These are phyloP conservation scores for Fragosphaeria purpurea DNA, from an alignment of 2,329 filamentous ascomycete genomes.

Conservation along the genomic window DNA sequence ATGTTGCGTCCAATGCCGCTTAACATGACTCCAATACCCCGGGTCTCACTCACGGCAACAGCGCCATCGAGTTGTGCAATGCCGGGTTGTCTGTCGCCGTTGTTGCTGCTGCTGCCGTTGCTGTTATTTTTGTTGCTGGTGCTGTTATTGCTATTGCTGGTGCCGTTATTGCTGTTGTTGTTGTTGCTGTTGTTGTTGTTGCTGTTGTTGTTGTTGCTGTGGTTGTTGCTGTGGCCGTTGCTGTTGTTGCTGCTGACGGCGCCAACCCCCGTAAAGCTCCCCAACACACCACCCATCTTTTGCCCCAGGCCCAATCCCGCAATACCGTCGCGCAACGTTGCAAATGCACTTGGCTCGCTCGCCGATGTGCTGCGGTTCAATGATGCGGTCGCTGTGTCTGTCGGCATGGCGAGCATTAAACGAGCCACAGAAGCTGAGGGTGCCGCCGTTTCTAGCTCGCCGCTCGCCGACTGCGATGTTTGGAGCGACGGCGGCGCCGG, in stretches of 20 bases:
- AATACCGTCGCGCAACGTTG: conserved; percentile 14
- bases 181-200: conserved; percentile 11
- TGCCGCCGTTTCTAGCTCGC: conserved; percentile 6
- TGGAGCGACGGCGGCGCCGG: conserved; percentile 21
- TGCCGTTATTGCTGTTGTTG: background rate
- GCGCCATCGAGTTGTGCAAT: background rate
- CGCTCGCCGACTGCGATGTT: conserved; percentile 9
- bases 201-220: conserved; percentile 1
- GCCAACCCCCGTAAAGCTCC: conserved; percentile 9
- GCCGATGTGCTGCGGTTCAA: conserved; percentile 11
- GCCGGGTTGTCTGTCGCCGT: conserved; percentile 7
- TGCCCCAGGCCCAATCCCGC: conserved; percentile 14
- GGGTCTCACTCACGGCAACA: background rate
- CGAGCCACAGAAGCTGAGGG: conserved; percentile 7
- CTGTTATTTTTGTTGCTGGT: background rate
- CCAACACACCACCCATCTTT: conserved; percentile 14
- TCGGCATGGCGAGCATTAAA: conserved; percentile 11
- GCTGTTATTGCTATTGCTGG: background rate
- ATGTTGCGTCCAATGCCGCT: background rate
- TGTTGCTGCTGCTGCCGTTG: conserved; percentile 1
- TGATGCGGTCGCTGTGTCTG: background rate
- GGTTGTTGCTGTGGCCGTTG: conserved; percentile 11
- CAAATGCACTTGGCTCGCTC: conserved; percentile 12
- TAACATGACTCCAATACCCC: conserved; percentile 7
- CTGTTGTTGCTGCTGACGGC: background rate